Evolutionary conservation across 352 stramenopile species (phyloP).

Genomic region (Blastocystis hominis): DNA sequence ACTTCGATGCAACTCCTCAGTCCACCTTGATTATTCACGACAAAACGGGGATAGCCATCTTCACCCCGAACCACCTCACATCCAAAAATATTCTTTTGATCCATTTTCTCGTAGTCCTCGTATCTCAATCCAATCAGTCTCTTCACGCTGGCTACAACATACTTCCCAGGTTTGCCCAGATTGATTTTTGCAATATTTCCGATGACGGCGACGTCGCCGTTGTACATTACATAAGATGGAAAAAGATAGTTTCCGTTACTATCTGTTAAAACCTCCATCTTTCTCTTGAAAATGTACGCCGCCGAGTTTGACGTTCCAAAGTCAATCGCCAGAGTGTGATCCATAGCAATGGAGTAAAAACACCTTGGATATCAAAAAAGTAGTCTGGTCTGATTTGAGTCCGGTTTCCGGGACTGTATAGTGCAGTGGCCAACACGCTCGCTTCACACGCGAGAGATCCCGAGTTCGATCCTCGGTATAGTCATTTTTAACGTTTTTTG

Average conservation of each 20-base stretch:
- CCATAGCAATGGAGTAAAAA: slow-evolving; percentile 7
- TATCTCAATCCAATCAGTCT: slow-evolving; percentile 4
- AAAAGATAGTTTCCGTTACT: neutral
- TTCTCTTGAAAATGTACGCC: neutral
- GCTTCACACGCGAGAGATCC: slow-evolving; percentile 47
- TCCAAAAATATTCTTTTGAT: neutral
- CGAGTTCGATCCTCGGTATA: slow-evolving; percentile 51
- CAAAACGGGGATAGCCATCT: slow-evolving; percentile 20
- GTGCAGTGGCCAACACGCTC: slow-evolving; percentile 50
- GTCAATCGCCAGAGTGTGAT: slow-evolving; percentile 24
- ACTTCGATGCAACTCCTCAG: neutral
- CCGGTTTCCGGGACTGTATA: neutral
- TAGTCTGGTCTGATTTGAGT: neutral
- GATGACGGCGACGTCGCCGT: neutral
- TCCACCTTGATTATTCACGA: neutral
- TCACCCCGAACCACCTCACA: slow-evolving; percentile 25
- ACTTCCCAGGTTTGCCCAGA: neutral
- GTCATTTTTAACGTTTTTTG: slow-evolving; percentile 23
- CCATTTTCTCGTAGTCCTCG: neutral
- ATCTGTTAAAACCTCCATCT: neutral
- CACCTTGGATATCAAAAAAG: neutral
- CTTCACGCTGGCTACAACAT: slow-evolving; percentile 27
- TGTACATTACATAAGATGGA: slow-evolving; percentile 20
- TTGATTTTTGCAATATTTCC: neutral
- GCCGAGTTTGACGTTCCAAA: slow-evolving; percentile 45